Evolutionary conservation across 1,284 basidiomycete genomes (phyloP), one percentile per base, ranked within the genome.

Genomic region (Rhodotorula glutinis): DNA sequence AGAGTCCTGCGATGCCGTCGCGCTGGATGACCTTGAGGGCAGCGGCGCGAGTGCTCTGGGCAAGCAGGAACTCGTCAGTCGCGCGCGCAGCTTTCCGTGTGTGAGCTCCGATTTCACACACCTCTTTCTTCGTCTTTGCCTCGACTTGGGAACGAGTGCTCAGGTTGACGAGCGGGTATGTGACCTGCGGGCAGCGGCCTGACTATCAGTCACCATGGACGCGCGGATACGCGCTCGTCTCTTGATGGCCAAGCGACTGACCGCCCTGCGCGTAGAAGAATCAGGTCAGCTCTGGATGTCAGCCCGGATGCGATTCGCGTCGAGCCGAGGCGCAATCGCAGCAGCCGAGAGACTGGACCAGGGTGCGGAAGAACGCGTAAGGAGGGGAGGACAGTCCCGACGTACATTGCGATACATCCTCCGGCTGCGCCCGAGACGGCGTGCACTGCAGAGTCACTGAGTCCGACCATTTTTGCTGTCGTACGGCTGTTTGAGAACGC

Each of bases 61-160:
- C 66, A 10, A 53, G 19, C 53, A 41, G 41, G 38, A 53, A 59
- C 49, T 19, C 55, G 63, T 27, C 13, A 14, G 40, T 1, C 27
- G 4, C 10, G n/a, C n/a, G n/a, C 27, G 55, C 27, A 4, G 27
- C 7, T 3, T n/a, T n/a, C n/a, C n/a, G n/a, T n/a, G n/a, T n/a
- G n/a, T n/a, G n/a, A n/a, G n/a, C n/a, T n/a, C n/a, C n/a, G n/a
- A n/a, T 47, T 2, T 8, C 29, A 59, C 30, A 43, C 43, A 84
- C 86, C 84, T 91, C 90, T 65, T 84, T 81, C 66, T 89, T 84
- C 69, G 85, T 88, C 81, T 87, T 90, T 2, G 88, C 88, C 75
- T 92, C 88, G 11, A 98, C 92, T 13, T 94, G 94, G 2, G 93
- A 92, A 57, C 94, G 86, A 1, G 93, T 98, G 7, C 91, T 94